Evolutionary conservation across 2,329 filamentous ascomycete genomes (phyloP).

Genomic region (Arthroderma sp.): DNA sequence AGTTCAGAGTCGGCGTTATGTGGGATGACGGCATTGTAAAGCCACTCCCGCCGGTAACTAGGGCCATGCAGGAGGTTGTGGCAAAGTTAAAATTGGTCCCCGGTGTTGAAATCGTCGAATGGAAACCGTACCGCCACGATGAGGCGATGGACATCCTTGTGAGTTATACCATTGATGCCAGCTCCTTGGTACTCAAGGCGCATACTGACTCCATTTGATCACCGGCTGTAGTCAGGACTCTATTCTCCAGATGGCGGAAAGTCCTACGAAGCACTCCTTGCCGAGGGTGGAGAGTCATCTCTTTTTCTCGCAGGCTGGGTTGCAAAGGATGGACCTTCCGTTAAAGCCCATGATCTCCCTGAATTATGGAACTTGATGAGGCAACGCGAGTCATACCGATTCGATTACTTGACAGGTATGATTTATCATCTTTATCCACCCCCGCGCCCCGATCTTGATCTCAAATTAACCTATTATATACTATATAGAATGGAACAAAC

Average conservation of each 20-base stretch:
- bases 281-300: slow-evolving; percentile 45
- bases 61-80: slow-evolving; percentile 43
- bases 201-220: neutral
- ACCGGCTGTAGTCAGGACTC: slow-evolving; percentile 24
- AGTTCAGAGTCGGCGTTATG: slow-evolving; percentile 49
- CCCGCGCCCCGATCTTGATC: slow-evolving; percentile 17
- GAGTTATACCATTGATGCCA: slow-evolving; percentile 19
- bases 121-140: slow-evolving; percentile 38
- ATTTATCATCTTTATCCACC: neutral
- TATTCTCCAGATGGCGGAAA: slow-evolving; percentile 52
- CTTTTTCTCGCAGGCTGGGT: slow-evolving; percentile 49
- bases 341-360: slow-evolving; percentile 31
- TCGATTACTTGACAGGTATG: neutral
- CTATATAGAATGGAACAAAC: slow-evolving; percentile 1
- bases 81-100: slow-evolving; percentile 35
- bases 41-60: slow-evolving; percentile 47
- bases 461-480: slow-evolving; percentile 1
- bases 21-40: slow-evolving; percentile 49
- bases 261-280: slow-evolving; percentile 41
- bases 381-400: neutral
- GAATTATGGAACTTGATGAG: slow-evolving; percentile 29
- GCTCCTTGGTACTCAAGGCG: neutral
- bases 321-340: slow-evolving; percentile 43
- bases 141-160: slow-evolving; percentile 38
- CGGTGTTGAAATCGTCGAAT: slow-evolving; percentile 20